Percentiles rank a stretch among this genome's conserved stretches.
phyloP scores from a whole-genome alignment of 257 asterid genomes.

The Schizonepeta tenuifolia region DNA sequence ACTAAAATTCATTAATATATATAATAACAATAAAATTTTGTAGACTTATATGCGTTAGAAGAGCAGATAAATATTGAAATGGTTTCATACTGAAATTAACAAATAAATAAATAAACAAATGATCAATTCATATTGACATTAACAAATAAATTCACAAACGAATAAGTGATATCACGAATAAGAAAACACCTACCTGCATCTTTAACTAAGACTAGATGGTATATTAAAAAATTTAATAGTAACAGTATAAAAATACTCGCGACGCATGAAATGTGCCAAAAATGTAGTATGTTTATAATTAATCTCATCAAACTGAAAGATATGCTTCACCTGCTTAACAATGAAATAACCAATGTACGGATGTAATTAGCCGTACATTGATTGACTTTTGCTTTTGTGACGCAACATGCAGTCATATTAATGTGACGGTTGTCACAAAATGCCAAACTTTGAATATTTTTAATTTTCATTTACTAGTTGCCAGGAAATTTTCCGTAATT shows the following conservation, averaged over 20 bases:
- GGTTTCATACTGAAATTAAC: neutral
- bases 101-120: too few species aligned
- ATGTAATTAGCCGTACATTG: neutral
- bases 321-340: neutral
- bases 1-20: too few species aligned
- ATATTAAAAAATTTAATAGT: too few species aligned
- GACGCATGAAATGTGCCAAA: neutral
- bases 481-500: neutral
- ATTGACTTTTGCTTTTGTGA: neutral
- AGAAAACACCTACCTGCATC: neutral
- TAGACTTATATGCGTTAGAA: neutral
- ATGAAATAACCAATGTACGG: slow-evolving; percentile 1
- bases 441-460: neutral
- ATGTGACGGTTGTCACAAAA: neutral
- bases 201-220: neutral
- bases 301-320: neutral
- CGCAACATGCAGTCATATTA: neutral
- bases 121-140: too few species aligned
- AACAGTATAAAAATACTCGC: neutral
- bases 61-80: neutral
- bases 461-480: neutral
- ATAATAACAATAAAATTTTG: too few species aligned
- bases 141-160: neutral
- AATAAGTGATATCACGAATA: neutral
- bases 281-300: neutral